phyloP scores from a whole-genome alignment of 805 yeast genomes.

The Candida arabinofermentans region DNA sequence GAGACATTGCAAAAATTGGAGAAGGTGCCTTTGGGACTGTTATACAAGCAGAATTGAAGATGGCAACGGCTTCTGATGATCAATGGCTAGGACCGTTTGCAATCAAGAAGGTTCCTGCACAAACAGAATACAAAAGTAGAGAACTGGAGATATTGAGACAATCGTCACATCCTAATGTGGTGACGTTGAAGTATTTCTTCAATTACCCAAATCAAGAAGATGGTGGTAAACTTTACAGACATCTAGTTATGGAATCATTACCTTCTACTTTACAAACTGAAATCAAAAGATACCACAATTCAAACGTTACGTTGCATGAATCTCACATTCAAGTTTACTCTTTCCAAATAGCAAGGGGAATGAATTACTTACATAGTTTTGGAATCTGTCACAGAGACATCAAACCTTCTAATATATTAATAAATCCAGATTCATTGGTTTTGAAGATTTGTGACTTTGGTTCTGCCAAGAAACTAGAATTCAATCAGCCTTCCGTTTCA shows the following conservation, averaged over 20 bases:
- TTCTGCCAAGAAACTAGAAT: conserved; percentile 74
- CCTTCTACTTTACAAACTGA: conserved; percentile 79
- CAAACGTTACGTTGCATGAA: conserved; percentile 60
- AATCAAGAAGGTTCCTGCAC: conserved; percentile 81
- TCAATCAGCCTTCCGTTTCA: conserved; percentile 82
- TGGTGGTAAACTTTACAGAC: conserved; percentile 61
- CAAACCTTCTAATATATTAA: conserved; percentile 76
- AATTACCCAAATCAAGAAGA: conserved; percentile 63
- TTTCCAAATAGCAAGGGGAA: conserved; percentile 77
- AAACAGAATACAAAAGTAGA: conserved; percentile 79
- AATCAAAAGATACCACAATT: conserved; percentile 62
- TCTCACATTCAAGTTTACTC: conserved; percentile 74
- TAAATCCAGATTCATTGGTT: conserved; percentile 62
- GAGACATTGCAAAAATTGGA: conserved; percentile 71
- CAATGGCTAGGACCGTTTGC: conserved; percentile 79
- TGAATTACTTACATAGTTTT: conserved; percentile 76
- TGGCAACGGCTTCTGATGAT: conserved; percentile 22
- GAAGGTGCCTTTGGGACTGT: conserved; percentile 89
- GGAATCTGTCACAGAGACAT: conserved; percentile 83
- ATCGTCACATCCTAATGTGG: conserved; percentile 78
- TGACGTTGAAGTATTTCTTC: conserved; percentile 63
- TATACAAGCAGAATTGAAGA: conserved; percentile 57
- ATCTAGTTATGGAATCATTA: conserved; percentile 81
- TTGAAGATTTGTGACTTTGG: conserved; percentile 85
- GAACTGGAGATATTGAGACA: conserved; percentile 73